Evolutionary conservation across 331 rosid genomes (phyloP), one percentile per base, ranked within the genome.

Genomic region (Malus hybrid): DNA sequence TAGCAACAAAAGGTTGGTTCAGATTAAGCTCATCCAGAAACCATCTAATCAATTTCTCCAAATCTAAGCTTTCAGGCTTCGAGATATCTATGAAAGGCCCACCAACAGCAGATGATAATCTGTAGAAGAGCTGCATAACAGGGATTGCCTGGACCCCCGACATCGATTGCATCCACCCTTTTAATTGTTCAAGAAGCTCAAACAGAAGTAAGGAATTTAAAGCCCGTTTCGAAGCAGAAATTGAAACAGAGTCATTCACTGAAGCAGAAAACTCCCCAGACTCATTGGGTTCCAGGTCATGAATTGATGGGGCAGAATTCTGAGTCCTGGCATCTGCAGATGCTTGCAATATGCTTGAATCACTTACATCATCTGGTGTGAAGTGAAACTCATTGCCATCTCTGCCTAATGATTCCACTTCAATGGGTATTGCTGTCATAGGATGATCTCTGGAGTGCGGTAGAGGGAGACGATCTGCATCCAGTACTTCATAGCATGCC

Each of bases 381-480:
- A 92, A 90, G 87, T 86, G 98, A 83, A 89, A 92, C 71, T 90
- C 99, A 83, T 80, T 88, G 80, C 97, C 93, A 82, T 95, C 99
- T 80, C 91, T 95, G 4, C 89, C 88, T 20, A 90, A 80, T 6
- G 98, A 89, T 74, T 95, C 99, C 85, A 95, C 93, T 86, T 95
- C 98, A 75, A 95, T 95, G 57, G 99, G 98, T 80, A 95, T 92
- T 74, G 91, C 99, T 61, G 94, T 92, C 99, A 95, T 95, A 67
- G 91, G 97, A 89, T 95, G 99, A 81, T 95, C 99, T 88, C 97
- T 85, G 64, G 93, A 82, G 77, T 95, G 99, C 31, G 96, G 98
- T 24, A 86, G 84, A 76, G 96, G 97, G 84, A 92, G 93, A 76
- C 91, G 86, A 71, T 95, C 99, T 29, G 98, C 89, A 87, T 89